These are phyloP conservation scores for Pestalotiopsis sp. DNA, from an alignment of 2,329 filamentous ascomycete species.

Conservation along the genomic window DNA sequence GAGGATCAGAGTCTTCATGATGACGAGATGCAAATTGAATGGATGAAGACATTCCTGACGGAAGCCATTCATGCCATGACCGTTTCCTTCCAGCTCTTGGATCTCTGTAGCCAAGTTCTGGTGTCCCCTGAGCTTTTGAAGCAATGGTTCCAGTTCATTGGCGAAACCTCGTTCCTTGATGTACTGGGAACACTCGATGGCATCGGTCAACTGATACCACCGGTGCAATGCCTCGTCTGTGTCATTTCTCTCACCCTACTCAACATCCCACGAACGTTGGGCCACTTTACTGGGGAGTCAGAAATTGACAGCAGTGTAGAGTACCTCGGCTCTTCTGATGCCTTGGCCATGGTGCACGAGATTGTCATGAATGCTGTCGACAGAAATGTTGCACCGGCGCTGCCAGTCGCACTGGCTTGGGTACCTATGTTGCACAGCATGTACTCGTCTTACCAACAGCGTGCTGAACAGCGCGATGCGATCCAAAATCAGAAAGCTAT, in stretches of 20 bases:
- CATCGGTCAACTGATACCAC: slow-evolving; percentile 49
- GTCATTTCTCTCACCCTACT: slow-evolving; percentile 72
- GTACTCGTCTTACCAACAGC: slow-evolving; percentile 60
- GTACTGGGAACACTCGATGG: slow-evolving; percentile 44
- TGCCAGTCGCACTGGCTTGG: slow-evolving; percentile 80
- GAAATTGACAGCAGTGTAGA: slow-evolving; percentile 42
- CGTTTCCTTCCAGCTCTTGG: slow-evolving; percentile 69
- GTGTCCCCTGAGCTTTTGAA: slow-evolving; percentile 59
- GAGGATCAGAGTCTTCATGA: slow-evolving; percentile 42
- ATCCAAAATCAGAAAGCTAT: slow-evolving; percentile 59
- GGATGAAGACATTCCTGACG: slow-evolving; percentile 40
- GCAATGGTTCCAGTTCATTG: slow-evolving; percentile 76
- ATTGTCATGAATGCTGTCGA: slow-evolving; percentile 64
- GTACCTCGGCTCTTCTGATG: slow-evolving; percentile 69
- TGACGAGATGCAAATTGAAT: slow-evolving; percentile 25
- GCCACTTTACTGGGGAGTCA: slow-evolving; percentile 52
- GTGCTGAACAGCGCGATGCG: slow-evolving; percentile 61
- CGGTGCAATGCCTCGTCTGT: slow-evolving; percentile 69
- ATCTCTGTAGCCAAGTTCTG: slow-evolving; percentile 55
- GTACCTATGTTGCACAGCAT: slow-evolving; percentile 72
- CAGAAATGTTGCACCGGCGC: slow-evolving; percentile 59
- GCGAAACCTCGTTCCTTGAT: slow-evolving; percentile 68
- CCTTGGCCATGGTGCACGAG: slow-evolving; percentile 72
- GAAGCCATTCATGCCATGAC: slow-evolving; percentile 76
- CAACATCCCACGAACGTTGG: slow-evolving; percentile 60